These are phyloP conservation scores for Chytridium lagenaria DNA, from an alignment of 371 early-diverging fungal species.

Conservation along the genomic window DNA sequence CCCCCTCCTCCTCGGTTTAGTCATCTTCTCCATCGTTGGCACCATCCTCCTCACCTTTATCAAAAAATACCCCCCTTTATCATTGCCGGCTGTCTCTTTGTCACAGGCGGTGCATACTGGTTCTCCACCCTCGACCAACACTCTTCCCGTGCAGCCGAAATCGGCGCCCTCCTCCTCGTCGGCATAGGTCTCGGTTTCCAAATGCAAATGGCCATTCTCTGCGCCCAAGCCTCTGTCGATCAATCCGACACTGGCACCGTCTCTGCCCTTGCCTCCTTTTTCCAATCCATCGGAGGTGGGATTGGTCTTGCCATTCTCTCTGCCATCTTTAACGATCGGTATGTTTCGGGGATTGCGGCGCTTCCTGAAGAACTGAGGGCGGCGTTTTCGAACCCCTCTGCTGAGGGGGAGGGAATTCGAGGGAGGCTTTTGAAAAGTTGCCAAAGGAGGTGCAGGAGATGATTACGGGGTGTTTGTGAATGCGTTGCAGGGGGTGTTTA, in stretches of 20 bases:
- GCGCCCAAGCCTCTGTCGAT: conserved; percentile 60
- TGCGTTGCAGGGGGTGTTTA: background rate
- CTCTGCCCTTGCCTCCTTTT: conserved; percentile 63
- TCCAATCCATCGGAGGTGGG: conserved; percentile 68
- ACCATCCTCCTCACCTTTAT: conserved; percentile 56
- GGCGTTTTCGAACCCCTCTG: background rate
- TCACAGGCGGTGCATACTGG: conserved; percentile 43
- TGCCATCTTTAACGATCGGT: conserved; percentile 17
- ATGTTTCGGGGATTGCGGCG: background rate
- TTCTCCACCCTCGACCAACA: conserved; percentile 29
- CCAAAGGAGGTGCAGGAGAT: background rate
- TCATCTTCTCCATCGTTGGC: conserved; percentile 55
- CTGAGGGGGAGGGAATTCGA: background rate
- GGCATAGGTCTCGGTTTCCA: conserved; percentile 69
- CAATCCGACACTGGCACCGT: conserved; percentile 62
- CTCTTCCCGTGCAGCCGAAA: conserved; percentile 51
- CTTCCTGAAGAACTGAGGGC: background rate
- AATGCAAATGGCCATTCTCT: conserved; percentile 64
- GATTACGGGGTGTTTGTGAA: background rate
- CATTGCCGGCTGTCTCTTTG: conserved; percentile 53
- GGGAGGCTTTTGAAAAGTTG: background rate
- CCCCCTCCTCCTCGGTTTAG: conserved; percentile 50
- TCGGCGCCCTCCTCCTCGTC: conserved; percentile 60
- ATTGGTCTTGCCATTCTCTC: conserved; percentile 10
- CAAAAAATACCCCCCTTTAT: conserved; percentile 44